These are phyloP conservation scores for Coemansia sp. DNA, from an alignment of 192 early-diverging fungal genomes.

Conservation along the genomic window DNA sequence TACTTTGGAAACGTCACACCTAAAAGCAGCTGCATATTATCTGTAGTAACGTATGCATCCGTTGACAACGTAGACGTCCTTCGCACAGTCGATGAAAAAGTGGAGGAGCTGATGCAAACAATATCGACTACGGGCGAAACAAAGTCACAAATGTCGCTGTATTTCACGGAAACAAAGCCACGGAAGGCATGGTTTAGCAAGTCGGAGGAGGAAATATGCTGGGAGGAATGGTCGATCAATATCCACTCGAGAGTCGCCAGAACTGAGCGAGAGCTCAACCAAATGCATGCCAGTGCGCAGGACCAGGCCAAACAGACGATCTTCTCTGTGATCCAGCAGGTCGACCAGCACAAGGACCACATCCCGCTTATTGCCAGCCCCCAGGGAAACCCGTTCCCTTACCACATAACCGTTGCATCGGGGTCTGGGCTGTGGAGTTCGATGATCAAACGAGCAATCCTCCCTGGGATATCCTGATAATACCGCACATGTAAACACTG, in stretches of 20 bases:
- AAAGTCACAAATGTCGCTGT: conserved; percentile 38
- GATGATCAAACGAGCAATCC: conserved; percentile 54
- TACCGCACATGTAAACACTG: neutral
- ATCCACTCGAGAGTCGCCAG: conserved; percentile 18
- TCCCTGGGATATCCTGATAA: conserved; percentile 19
- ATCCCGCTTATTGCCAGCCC: conserved; percentile 44
- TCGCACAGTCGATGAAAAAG: conserved; percentile 25
- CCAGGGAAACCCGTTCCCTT: conserved; percentile 44
- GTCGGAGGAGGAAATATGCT: conserved; percentile 51
- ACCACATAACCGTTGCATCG: conserved; percentile 41
- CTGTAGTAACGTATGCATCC: conserved; percentile 29
- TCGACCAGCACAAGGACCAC: conserved; percentile 48
- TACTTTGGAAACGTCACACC: conserved; percentile 50
- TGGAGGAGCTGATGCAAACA: conserved; percentile 42
- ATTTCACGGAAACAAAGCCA: conserved; percentile 45
- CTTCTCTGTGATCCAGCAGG: conserved; percentile 32
- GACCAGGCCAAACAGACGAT: conserved; percentile 36
- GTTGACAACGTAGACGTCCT: conserved; percentile 31
- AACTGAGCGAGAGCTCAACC: conserved; percentile 20
- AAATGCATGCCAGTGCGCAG: conserved; percentile 23
- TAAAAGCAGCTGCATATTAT: conserved; percentile 20
- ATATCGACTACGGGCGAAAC: conserved; percentile 20
- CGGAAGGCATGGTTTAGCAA: conserved; percentile 49
- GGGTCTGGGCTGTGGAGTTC: conserved; percentile 44
- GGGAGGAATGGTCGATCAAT: conserved; percentile 47